Base-by-base conservation (phyloP, 1,284 basidiomycete genomes). In the Rhodotorula sp. region DNA sequence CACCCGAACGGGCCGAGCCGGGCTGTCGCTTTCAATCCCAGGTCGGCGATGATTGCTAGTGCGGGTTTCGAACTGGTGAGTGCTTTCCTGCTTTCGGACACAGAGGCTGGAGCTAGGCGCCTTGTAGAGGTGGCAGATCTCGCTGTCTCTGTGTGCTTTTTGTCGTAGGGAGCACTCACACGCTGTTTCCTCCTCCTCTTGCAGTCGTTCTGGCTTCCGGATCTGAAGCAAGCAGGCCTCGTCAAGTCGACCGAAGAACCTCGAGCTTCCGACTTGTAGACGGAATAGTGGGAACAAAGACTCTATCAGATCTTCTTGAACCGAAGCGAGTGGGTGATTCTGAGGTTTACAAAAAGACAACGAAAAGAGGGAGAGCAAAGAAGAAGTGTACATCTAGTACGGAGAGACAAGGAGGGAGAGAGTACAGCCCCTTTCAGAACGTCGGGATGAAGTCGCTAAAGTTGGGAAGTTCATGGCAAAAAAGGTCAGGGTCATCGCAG, bases 1-100 rank as follows among this genome's bases (percentile, higher is more conserved):
- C 89, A 94, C 79, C 87, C 89, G 12, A 87, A 87, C n/a, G 67
- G 75, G 22, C 89, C 91, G 33, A 86, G 88, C 44, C 83, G 94
- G 78, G 91, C 91, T 72, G 90, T 95, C 5, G 86, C 85, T 75
- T 95, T 94, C 80, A 96, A 95, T 78, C 92, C 93, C 12, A 86
- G 91, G 66, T 84, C 87, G 70, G 88, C 88, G n/a, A 94, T 96
- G 91, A 84, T 96, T 84, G 89, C 87, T 62, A 88, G 88, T 2
- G 94, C 90, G 18, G 93, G 93, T 7, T 84, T 87, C 67, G 91
- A 95, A 79, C 79, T 95, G 82, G 93, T 94, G 77, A 75, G 90
- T 84, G 10, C 33, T 51, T 46, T 10, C 51, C n/a, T 46, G n/a
- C 20, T 37, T 26, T 6, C 6, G 4, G 12, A 2, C 10, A 17